Conservation (phyloP, 441 rosid species). For the Daphne laureola region DNA sequence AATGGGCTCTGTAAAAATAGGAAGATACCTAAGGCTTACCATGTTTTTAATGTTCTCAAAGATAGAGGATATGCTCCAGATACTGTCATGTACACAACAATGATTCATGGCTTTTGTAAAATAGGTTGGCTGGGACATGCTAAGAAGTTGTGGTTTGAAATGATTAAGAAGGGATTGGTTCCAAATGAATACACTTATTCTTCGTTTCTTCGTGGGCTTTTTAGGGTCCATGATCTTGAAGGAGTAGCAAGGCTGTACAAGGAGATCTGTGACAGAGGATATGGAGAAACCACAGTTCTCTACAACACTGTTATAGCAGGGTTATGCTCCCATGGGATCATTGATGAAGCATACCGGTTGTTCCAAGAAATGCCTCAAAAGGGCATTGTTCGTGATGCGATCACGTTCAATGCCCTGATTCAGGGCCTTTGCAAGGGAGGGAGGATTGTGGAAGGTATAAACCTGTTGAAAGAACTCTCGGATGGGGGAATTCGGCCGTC, state of each 20-base stretch:
- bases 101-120: slow-evolving; percentile 35
- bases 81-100: slow-evolving; percentile 30
- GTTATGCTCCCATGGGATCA: slow-evolving; percentile 28
- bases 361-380: slow-evolving; percentile 45
- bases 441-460: slow-evolving; percentile 26
- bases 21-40: slow-evolving; percentile 27
- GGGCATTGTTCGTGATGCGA: slow-evolving; percentile 34
- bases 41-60: slow-evolving; percentile 38
- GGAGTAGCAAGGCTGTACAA: slow-evolving; percentile 26
- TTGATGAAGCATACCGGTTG: slow-evolving; percentile 35
- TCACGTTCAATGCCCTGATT: slow-evolving; percentile 43
- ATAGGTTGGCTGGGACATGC: slow-evolving; percentile 26
- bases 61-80: slow-evolving; percentile 38
- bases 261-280: slow-evolving; percentile 38
- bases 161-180: slow-evolving; percentile 31
- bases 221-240: slow-evolving; percentile 21
- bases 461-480: slow-evolving; percentile 34
- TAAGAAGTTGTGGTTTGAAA: slow-evolving; percentile 40
- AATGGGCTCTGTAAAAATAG: slow-evolving; percentile 35
- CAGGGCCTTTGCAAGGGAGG: slow-evolving; percentile 39
- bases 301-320: slow-evolving; percentile 49
- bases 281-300: slow-evolving; percentile 29
- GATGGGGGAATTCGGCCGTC: slow-evolving; percentile 34
- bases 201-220: slow-evolving; percentile 29
- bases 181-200: slow-evolving; percentile 35